phyloP scores from a whole-genome alignment of 2,329 filamentous ascomycete genomes.

The Colletotrichum abscissum region DNA sequence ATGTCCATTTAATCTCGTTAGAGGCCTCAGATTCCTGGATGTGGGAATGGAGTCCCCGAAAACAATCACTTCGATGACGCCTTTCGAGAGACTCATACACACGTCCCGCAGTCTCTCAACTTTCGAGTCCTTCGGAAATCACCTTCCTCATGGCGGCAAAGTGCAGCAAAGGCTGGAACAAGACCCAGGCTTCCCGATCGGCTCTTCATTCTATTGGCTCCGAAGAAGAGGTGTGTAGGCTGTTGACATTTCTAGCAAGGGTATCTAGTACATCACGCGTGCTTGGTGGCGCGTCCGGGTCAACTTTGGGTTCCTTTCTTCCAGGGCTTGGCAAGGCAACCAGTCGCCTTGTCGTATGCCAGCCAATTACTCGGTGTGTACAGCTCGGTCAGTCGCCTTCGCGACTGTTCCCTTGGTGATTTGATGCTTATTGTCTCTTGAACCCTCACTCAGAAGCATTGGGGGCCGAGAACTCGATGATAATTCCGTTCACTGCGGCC shows the following conservation, averaged over 20 bases:
- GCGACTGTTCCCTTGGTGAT: not conserved
- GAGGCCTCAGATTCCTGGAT: no score
- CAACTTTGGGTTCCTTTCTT: not conserved
- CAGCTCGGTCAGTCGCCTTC: not conserved
- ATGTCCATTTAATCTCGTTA: not conserved
- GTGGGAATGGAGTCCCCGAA: no score
- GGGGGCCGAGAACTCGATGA: not conserved
- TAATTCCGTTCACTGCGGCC: not conserved
- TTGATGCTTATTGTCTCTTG: not conserved
- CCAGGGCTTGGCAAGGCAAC: not conserved
- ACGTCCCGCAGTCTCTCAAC: no score
- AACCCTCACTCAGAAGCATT: not conserved
- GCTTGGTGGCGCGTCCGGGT: not conserved
- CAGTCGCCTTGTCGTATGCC: not conserved
- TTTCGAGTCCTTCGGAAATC: no score
- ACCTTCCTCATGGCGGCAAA: not conserved
- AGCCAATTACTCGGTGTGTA: not conserved
- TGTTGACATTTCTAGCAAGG: not conserved
- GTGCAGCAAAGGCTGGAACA: not conserved
- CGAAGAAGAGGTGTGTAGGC: not conserved
- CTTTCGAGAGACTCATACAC: no score
- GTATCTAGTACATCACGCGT: not conserved
- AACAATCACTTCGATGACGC: no score
- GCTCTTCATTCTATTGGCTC: not conserved
- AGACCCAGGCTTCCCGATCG: not conserved